These are phyloP conservation scores for Zasmidium angulare DNA, from an alignment of 2,329 filamentous ascomycete genomes.

Conservation along the genomic window DNA sequence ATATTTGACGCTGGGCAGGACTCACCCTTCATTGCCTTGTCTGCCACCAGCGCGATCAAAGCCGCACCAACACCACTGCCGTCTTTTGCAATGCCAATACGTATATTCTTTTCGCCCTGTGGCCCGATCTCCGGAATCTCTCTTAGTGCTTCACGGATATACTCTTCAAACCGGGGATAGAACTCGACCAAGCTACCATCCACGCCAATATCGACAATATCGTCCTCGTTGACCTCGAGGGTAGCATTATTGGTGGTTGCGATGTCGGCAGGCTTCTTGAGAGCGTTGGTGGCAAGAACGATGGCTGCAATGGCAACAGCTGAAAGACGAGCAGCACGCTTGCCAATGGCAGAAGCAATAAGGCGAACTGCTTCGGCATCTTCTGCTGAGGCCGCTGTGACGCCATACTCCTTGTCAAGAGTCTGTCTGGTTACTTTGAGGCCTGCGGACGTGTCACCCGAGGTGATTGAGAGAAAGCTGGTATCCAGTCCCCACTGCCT, in stretches of 20 bases:
- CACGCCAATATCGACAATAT: conserved; percentile 86
- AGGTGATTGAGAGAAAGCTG: conserved; percentile 81
- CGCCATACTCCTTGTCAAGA: conserved; percentile 72
- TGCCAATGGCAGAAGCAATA: conserved; percentile 79
- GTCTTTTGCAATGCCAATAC: conserved; percentile 96
- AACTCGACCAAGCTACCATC: conserved; percentile 94
- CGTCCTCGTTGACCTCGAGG: conserved; percentile 51
- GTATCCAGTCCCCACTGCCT: conserved; percentile 89
- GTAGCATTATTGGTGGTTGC: conserved; percentile 29
- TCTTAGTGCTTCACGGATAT: conserved; percentile 79
- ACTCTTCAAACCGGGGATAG: conserved; percentile 87
- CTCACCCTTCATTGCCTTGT: conserved; percentile 47
- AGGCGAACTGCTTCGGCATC: conserved; percentile 87
- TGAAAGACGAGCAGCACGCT: conserved; percentile 81
- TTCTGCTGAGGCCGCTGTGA: conserved; percentile 74
- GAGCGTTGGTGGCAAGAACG: conserved; percentile 74
- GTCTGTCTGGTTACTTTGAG: conserved; percentile 73
- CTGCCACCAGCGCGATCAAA: conserved; percentile 87
- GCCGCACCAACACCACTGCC: conserved; percentile 94
- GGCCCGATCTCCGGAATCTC: conserved; percentile 75
- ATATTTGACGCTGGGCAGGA: background rate
- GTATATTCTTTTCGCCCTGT: conserved; percentile 77
- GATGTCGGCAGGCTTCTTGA: conserved; percentile 47
- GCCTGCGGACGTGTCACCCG: conserved; percentile 73
- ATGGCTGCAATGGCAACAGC: conserved; percentile 86